Base-by-base conservation (phyloP, 106 monocot genomes). In the Xerophyta viscosa region DNA sequence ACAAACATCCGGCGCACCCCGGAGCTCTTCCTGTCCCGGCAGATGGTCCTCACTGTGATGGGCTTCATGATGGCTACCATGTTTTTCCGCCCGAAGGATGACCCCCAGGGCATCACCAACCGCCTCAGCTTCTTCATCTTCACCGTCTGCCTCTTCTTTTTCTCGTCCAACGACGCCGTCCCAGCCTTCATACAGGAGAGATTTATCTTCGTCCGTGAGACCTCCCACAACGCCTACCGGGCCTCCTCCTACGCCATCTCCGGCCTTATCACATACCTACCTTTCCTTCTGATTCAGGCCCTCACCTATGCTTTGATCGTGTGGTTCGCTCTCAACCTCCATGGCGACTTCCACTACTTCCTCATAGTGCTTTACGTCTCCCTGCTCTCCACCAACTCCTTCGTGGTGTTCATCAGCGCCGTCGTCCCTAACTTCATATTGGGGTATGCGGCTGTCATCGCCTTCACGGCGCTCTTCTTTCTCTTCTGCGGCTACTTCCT, bases 141-240 rank as follows among this genome's bases (percentile, higher is more conserved):
- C 65, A 70, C 76, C 37, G 58, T 70, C 48, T 46, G 59, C 41
- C 59, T 70, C 60, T 65, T 70, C 70, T 76, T 70, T 65, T 76
- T 65, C 76, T 70, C 69, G 24, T 76, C 69, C 54, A 70, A 65
- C 65, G 65, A 65, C 42, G 76, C 69, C n/a, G 65, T 76, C 42
- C 70, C 69, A 8, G 76, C 69, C 28, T 76, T 76, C 70, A 76
- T 76, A 26, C 76, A 76, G 43, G 76, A 76, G 48, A 58, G 76
- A n/a, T 76, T 55, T 68, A 76, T 76, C 37, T 76, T 76, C 60
- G 43, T 76, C 18, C 51, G 76, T 1, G 76, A 76, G 52, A 76
- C 76, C 4, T 65, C 76, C 18, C 76, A 76, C 60, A 76, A 70
- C 10, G 70, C 76, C 6, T 76, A 76, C 55, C 64, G 76, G 11